Evolutionary conservation across 73 alveolate species (phyloP).

Genomic region (Uronychia setigera): DNA sequence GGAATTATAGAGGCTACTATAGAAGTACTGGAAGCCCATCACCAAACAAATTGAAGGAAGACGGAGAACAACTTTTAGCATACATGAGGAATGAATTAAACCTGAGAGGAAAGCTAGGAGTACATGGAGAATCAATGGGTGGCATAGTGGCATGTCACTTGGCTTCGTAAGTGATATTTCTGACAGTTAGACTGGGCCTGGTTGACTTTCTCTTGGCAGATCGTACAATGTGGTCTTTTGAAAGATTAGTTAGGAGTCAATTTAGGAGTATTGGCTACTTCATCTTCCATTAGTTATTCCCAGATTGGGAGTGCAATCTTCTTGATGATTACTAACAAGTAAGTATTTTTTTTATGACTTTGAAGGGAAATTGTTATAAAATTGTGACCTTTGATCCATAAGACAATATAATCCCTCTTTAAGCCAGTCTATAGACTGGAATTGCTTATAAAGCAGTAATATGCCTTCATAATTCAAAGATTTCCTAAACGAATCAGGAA

Average conservation of each 20-base stretch:
- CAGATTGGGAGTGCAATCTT: background rate
- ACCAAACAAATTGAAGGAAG: constrained; percentile 4
- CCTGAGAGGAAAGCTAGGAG: constrained; percentile 32
- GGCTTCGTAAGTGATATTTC: background rate
- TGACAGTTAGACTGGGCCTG: background rate
- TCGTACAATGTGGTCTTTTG: constrained; percentile 16
- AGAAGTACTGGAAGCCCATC: background rate
- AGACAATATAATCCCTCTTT: background rate
- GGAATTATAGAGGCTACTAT: constrained; percentile 12
- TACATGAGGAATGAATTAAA: constrained; percentile 46
- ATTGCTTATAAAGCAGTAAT: background rate
- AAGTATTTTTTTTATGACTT: too few species aligned
- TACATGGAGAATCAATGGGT: constrained; percentile 39
- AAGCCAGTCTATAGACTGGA: background rate
- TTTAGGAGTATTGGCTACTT: background rate
- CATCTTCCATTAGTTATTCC: background rate
- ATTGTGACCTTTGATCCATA: background rate
- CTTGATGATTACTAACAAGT: background rate
- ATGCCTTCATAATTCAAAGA: too few species aligned
- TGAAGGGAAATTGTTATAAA: background rate
- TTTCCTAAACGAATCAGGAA: too few species aligned
- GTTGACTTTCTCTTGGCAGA: constrained; percentile 36
- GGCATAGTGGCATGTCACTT: constrained; percentile 33
- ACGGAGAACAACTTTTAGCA: constrained; percentile 25
- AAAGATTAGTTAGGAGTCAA: background rate